A percentile compares a stretch with the other conserved stretches of the same genome.
Conservation (phyloP, 2,329 filamentous ascomycete genomes). For the Exutisphaerella laricina region DNA sequence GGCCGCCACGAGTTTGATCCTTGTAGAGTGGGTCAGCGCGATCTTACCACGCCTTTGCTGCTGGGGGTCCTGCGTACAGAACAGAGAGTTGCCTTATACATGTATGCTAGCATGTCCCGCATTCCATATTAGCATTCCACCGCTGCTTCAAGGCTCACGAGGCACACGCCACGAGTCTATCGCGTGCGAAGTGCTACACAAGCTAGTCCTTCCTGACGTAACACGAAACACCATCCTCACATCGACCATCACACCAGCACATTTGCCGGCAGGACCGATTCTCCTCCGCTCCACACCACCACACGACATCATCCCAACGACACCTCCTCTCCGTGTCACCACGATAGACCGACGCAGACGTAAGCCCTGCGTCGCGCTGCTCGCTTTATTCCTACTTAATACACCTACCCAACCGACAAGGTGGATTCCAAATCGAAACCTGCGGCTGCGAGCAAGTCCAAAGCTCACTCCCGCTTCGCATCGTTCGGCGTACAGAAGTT, state of each 20-base stretch:
- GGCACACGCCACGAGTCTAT: conserved; percentile 18
- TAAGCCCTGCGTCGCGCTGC: conserved; percentile 1
- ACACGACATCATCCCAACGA: not conserved
- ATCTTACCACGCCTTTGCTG: conserved; percentile 13
- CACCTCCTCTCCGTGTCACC: not conserved
- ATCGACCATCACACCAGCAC: not conserved
- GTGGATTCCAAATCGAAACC: conserved; percentile 30
- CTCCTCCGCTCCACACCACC: conserved; percentile 4
- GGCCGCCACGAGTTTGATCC: conserved; percentile 19
- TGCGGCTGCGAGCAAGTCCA: conserved; percentile 25
- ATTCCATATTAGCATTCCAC: conserved; percentile 22
- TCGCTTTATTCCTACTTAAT: conserved; percentile 2
- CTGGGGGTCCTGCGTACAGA: too few species aligned
- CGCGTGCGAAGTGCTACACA: conserved; percentile 14
- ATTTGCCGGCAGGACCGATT: conserved; percentile 1
- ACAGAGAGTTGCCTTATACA: too few species aligned
- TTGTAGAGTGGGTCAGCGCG: conserved; percentile 15
- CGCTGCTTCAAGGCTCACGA: conserved; percentile 8
- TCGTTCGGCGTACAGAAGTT: conserved; percentile 29
- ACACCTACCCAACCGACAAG: conserved; percentile 20
- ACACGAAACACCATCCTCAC: conserved; percentile 3
- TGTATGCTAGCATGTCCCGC: conserved; percentile 17
- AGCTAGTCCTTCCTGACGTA: conserved; percentile 16
- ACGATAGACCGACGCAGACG: conserved; percentile 1
- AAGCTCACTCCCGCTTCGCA: conserved; percentile 31